Conservation (phyloP, 2,329 filamentous ascomycete species). For the Pseudocercospora cruenta region DNA sequence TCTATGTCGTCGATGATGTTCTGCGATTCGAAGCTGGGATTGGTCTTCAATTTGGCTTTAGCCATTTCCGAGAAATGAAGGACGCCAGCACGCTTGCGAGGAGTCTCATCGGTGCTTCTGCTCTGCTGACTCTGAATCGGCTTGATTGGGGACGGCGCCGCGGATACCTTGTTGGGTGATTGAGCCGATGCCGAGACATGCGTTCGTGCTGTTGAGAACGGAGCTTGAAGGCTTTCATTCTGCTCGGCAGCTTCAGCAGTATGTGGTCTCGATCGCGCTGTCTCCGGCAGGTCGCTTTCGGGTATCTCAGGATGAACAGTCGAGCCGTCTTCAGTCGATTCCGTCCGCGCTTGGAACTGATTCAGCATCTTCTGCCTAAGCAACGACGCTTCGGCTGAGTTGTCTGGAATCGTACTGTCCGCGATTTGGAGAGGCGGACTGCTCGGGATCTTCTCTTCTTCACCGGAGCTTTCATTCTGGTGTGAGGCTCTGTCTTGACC, state of each 20-base stretch:
- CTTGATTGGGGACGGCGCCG: constrained; percentile 27
- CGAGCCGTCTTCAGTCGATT: not conserved
- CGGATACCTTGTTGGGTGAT: constrained; percentile 28
- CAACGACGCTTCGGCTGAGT: constrained; percentile 26
- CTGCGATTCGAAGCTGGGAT: constrained; percentile 22
- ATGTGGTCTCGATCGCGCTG: not conserved
- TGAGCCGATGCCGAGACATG: constrained; percentile 37
- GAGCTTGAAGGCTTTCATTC: constrained; percentile 21
- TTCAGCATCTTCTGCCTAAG: constrained; percentile 19
- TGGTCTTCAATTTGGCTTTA: constrained; percentile 26
- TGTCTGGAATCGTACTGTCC: constrained; percentile 29
- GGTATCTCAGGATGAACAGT: constrained; percentile 30
- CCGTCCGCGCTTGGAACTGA: constrained; percentile 20
- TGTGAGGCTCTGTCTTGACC: constrained; percentile 24
- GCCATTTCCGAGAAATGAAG: constrained; percentile 39
- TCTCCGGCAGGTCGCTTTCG: constrained; percentile 36
- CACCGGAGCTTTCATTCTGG: not conserved
- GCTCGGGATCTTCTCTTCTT: constrained; percentile 35
- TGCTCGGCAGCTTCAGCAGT: constrained; percentile 7
- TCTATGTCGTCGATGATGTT: constrained; percentile 39
- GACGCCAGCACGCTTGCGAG: constrained; percentile 37
- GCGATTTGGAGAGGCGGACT: constrained; percentile 37
- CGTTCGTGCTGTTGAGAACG: constrained; percentile 45
- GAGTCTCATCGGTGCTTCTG: constrained; percentile 35
- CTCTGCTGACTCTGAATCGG: constrained; percentile 32